Base-by-base conservation (phyloP, 2,329 filamentous ascomycete genomes). In the Talaromyces sp. region DNA sequence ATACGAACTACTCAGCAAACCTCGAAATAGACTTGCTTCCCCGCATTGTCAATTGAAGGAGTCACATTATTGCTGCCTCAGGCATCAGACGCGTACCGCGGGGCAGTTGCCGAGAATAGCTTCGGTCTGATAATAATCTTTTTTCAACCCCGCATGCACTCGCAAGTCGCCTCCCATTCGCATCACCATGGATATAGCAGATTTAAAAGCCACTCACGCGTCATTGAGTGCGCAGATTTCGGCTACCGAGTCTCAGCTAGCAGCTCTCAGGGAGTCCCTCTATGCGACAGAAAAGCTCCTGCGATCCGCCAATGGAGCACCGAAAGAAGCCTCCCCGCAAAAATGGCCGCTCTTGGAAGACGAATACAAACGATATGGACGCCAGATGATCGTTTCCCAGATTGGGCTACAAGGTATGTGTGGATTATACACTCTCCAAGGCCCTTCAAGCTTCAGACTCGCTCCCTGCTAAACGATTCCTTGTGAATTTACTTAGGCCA, bases 381-480 rank as follows among this genome's bases (percentile, higher is more conserved):
- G 93, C 43, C 93, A 97, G 76, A 87, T 97, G 79, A 92, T 97
- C 65, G 85, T 97, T 62, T 89, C 91, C 0, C 85, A 88, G 60
- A 81, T 97, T 62, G 92, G 92, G 0, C 79, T 96, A 0, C 80
- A 86, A 73, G 91, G 89, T 89, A 54, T 63, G 73, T 64, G n/a
- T n/a, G 24, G 21, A 17, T 35, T 57, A 38, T 6, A 38, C n/a
- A 8, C 14, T 38, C 17, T 38, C 17, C 12, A n/a, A n/a, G 14
- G n/a, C 14, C 4, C 6, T 17, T 0, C 9, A 5, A 38, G 17
- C 29, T 14, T 14, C 17, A 31, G 11, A 38, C 56, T 48, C n/a
- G 52, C 57, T 27, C 14, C 38, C 21, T 41, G 5, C 24, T 60
- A 32, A 27, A 52, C 46, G n/a, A 57, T 21, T 4, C 6, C 6